Evolutionary conservation across 2,329 filamentous ascomycete genomes (phyloP).

Genomic region (Tolypocladium pustulatum): DNA sequence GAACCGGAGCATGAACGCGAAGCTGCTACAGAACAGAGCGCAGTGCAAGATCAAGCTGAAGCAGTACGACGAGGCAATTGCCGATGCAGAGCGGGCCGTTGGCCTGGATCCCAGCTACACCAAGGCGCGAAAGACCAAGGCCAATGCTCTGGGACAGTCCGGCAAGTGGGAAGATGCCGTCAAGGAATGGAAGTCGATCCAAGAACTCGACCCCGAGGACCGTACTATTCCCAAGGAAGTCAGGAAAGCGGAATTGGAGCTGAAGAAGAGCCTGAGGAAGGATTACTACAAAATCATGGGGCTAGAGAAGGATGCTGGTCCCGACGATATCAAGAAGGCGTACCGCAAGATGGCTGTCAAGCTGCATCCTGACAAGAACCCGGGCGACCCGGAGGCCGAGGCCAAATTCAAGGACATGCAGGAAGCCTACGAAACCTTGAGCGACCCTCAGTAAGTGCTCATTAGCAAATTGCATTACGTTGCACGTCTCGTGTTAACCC

Average conservation of each 20-base stretch:
- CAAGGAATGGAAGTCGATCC: conserved; percentile 76
- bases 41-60: conserved; percentile 76
- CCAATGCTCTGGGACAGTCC: conserved; percentile 74
- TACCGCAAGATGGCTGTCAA: conserved; percentile 91
- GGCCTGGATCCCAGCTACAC: conserved; percentile 73
- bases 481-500: conserved; percentile 20
- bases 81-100: conserved; percentile 77
- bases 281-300: conserved; percentile 98
- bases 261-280: conserved; percentile 96
- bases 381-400: conserved; percentile 71
- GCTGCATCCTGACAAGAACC: conserved; percentile 97
- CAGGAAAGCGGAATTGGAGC: conserved; percentile 79
- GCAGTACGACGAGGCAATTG: conserved; percentile 70
- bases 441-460: conserved; percentile 72
- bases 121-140: conserved; percentile 89
- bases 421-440: conserved; percentile 93
- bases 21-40: conserved; percentile 88
- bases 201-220: conserved; percentile 76
- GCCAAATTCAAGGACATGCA: conserved; percentile 96
- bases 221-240: conserved; percentile 73
- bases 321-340: conserved; percentile 86
- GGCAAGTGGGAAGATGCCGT: conserved; percentile 90
- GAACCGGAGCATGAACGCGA: conserved; percentile 90
- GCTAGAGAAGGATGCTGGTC: conserved; percentile 73
- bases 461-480: not conserved